These are phyloP conservation scores for Lipomyces chichibuensis DNA, from an alignment of 805 yeast species.

Conservation along the genomic window DNA sequence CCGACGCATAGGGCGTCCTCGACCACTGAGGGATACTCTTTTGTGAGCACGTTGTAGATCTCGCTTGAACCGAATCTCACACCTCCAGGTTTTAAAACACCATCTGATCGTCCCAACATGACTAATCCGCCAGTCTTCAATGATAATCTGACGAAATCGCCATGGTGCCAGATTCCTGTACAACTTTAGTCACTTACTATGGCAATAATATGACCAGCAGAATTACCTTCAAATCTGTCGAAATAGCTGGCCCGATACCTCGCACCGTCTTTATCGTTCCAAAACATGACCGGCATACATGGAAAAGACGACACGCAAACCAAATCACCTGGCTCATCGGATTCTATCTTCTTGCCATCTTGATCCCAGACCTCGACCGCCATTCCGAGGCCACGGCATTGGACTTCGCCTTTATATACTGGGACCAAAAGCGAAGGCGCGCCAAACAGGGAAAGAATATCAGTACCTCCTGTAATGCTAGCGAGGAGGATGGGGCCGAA, in stretches of 20 bases:
- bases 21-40: constrained; percentile 28
- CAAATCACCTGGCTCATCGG: constrained; percentile 35
- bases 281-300: constrained; percentile 39
- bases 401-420: constrained; percentile 37
- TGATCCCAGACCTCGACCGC: constrained; percentile 37
- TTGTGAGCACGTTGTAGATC: constrained; percentile 35
- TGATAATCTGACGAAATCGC: constrained; percentile 34
- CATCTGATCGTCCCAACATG: constrained; percentile 39
- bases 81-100: constrained; percentile 38
- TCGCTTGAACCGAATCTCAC: constrained; percentile 38
- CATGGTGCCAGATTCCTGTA: constrained; percentile 38
- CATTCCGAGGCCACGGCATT: constrained; percentile 38
- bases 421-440: constrained; percentile 35
- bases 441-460: constrained; percentile 37
- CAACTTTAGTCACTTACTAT: background rate
- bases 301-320: constrained; percentile 37
- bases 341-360: constrained; percentile 23
- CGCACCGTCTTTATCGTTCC: constrained; percentile 32
- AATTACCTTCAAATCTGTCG: constrained; percentile 22
- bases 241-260: constrained; percentile 35
- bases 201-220: background rate
- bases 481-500: constrained; percentile 33
- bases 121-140: constrained; percentile 34
- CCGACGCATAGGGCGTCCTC: constrained; percentile 38
- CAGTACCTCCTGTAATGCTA: constrained; percentile 39